Conservation (phyloP, 2,329 filamentous ascomycete species). For the Pseudocercospora musae region DNA sequence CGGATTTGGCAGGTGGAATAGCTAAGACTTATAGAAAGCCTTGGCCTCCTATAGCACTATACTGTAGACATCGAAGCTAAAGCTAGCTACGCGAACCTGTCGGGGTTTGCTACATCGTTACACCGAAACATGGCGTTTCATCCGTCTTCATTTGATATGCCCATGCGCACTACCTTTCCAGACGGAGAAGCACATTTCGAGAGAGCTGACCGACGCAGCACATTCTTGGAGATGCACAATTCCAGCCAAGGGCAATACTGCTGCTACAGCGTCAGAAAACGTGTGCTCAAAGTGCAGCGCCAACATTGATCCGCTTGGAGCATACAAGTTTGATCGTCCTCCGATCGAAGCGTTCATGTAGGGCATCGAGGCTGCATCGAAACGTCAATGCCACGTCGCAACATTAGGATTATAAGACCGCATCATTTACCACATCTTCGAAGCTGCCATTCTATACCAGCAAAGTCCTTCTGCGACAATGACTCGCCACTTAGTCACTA, state of each 20-base stretch:
- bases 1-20: neutral
- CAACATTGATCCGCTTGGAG: neutral
- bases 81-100: neutral
- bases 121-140: neutral
- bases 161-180: too few relatives aligned
- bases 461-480: neutral
- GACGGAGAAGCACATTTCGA: too few relatives aligned
- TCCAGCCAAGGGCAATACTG: too few relatives aligned
- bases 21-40: neutral
- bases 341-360: neutral
- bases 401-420: too few relatives aligned
- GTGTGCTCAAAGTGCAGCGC: neutral
- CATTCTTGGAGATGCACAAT: too few relatives aligned
- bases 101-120: neutral
- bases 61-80: neutral
- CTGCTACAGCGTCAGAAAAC: too few relatives aligned
- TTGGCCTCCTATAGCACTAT: neutral
- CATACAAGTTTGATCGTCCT: neutral
- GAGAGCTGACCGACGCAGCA: too few relatives aligned
- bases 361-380: neutral
- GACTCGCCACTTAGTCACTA: neutral
- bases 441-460: neutral
- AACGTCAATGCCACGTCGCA: neutral
- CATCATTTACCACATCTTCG: neutral
- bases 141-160: too few relatives aligned